Base-by-base conservation (phyloP, 2,329 filamentous ascomycete genomes). In the Amauroascus niger region DNA sequence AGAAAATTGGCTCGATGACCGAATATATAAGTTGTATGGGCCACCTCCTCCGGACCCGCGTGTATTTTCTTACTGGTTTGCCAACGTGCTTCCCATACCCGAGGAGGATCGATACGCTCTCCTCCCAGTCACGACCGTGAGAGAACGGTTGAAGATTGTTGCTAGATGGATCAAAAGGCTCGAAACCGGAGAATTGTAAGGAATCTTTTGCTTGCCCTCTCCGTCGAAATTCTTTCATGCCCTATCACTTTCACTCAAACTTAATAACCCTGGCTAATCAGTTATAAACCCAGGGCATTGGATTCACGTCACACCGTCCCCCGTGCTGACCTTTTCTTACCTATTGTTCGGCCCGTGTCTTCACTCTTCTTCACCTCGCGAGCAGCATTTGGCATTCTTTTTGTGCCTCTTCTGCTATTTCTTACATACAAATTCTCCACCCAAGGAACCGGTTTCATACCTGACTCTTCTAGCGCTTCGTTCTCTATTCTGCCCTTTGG, bases 1-100 rank as follows among this genome's bases (percentile, higher is more conserved):
- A 55, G 85, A 83, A 0, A 78, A 79, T 0, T 95, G 88, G 88
- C 73, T 94, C 26, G 80, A 86, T 53, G 77, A 82, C 39, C 79
- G 84, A 7, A 83, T 90, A 32, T 72, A 90, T 28, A 72, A 80
- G 30, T 82, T 86, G 5, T 93, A 91, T 59, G 89, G 89, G 11
- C 80, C 86, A 55, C 84, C 84, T 18, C 89, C 88, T 0, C 74
- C 79, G 14, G 87, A 95, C 62, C 83, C 88, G 0, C 83, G 83
- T 2, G 67, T 81, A 1, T 93, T 95, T 60, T 87, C 89, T 0
- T 95, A 89, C 78, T 96, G 90, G 90, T 85, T 95, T 60, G 89
- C 86, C 8, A 87, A 82, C 63, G 82, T 93, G 18, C 69, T 95
- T 11, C 88, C 88, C 0, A 82, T 93, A 35, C 78, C 79, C 13